Evolutionary conservation across 2,329 filamentous ascomycete genomes (phyloP).

Genomic region (Microsporum ferrugineum): DNA sequence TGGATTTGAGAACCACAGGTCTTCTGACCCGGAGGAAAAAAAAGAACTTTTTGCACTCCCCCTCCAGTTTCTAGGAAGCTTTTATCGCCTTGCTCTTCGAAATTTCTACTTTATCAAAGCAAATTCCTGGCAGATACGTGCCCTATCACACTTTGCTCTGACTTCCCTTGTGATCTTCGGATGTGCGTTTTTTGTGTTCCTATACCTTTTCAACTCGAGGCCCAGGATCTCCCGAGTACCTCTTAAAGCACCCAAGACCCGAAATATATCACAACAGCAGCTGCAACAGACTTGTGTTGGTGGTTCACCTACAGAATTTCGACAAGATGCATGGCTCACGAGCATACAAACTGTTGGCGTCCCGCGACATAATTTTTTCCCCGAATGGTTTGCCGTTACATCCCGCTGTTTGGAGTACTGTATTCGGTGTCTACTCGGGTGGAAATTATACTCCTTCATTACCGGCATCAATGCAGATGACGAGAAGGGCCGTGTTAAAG

Average conservation of each 20-base stretch:
- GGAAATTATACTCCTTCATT: constrained; percentile 62
- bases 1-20: constrained; percentile 59
- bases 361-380: constrained; percentile 71
- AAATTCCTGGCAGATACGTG: constrained; percentile 29
- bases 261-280: constrained; percentile 16
- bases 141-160: constrained; percentile 37
- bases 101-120: constrained; percentile 17
- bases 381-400: constrained; percentile 70
- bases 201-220: constrained; percentile 47
- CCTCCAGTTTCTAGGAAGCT: constrained; percentile 42
- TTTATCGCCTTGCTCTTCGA: constrained; percentile 18
- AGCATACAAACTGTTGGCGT: constrained; percentile 89
- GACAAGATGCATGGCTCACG: constrained; percentile 82
- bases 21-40: constrained; percentile 25
- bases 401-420: constrained; percentile 75
- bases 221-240: constrained; percentile 38
- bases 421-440: constrained; percentile 64
- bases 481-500: constrained; percentile 74
- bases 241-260: constrained; percentile 27
- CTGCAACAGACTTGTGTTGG: constrained; percentile 33
- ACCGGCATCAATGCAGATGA: constrained; percentile 74
- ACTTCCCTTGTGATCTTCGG: constrained; percentile 42
- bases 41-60: constrained; percentile 56
- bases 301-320: constrained; percentile 71
- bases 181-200: constrained; percentile 46